These are phyloP conservation scores for Sonneratia alba DNA, from an alignment of 345 rosid genomes.

Conservation along the genomic window DNA sequence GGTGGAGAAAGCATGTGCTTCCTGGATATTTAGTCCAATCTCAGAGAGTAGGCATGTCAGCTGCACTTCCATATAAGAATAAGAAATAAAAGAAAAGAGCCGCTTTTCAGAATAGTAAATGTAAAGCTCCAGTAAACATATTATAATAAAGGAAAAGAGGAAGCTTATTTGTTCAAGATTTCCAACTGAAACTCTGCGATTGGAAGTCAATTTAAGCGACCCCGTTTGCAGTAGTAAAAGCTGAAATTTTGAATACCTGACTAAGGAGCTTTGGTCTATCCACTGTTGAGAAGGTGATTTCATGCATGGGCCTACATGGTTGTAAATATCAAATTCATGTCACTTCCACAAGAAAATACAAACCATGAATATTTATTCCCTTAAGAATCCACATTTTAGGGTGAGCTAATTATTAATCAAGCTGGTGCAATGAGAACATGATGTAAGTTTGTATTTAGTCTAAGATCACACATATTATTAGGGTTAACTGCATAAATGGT, in stretches of 20 bases:
- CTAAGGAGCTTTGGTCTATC: conserved; percentile 22
- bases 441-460: background rate
- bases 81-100: background rate
- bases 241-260: conserved; percentile 12
- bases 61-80: conserved; percentile 31
- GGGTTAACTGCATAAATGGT: no score
- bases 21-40: conserved; percentile 57
- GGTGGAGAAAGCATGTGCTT: conserved; percentile 71
- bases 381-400: background rate
- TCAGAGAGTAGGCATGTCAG: conserved; percentile 54
- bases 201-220: background rate
- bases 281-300: conserved; percentile 15
- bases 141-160: background rate
- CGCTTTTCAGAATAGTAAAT: background rate
- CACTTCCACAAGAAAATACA: background rate
- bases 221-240: background rate
- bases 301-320: conserved; percentile 18
- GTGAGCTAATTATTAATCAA: background rate
- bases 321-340: conserved; percentile 1
- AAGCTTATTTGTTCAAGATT: background rate
- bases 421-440: background rate
- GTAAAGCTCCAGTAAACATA: background rate
- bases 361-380: background rate
- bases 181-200: background rate
- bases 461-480: background rate